Evolutionary conservation across 192 early-diverging fungal species (phyloP), one percentile per base, ranked within the genome.

Genomic region (Backusella tuberculispora): DNA sequence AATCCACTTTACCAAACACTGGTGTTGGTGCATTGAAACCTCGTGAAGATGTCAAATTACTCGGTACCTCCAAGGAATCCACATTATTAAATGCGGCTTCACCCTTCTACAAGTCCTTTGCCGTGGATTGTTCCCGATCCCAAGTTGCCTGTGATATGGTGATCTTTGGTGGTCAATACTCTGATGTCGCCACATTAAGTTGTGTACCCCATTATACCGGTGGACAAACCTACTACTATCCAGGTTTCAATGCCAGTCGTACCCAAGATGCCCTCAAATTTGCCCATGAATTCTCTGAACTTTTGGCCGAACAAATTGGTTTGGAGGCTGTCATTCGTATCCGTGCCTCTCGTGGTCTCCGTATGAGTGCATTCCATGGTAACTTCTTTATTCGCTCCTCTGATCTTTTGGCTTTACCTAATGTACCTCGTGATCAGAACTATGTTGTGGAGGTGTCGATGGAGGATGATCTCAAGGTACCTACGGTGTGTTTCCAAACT

Each of bases 341-440:
- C 7, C 90, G 97, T 68, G 94, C 96, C 2, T 95, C 94, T 3
- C 94, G 92, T 78, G 96, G 96, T 26, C 70, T 99, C 47, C 84
- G 90, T 44, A 95, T 97, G 92, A 89, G 90, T 24, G 85, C 93
- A 17, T 98, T 94, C 84, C 95, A 99, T 65, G 97, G 97, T 14
- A 97, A 97, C 90, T 98, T 98, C 80, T 99, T 99, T 84, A 87
- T 99, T 47, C 94, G 96, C 9, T 95, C 95, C 48, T 92, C 96
- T 26, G 97, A 99, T 76, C 81, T 99, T 24, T 81, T 98, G 29
- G 89, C 95, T 13, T 80, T 99, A 67, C 97, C 97, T 50, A 97
- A 93, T 72, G 97, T 97, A 8, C 92, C 89, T 79, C 96, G 96
- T 44, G 95, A 97, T 84, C 95, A 96, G 76, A 86, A 88, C 13